Conservation (phyloP, 495 filamentous ascomycete species). For the Lepidopterella palustris region DNA sequence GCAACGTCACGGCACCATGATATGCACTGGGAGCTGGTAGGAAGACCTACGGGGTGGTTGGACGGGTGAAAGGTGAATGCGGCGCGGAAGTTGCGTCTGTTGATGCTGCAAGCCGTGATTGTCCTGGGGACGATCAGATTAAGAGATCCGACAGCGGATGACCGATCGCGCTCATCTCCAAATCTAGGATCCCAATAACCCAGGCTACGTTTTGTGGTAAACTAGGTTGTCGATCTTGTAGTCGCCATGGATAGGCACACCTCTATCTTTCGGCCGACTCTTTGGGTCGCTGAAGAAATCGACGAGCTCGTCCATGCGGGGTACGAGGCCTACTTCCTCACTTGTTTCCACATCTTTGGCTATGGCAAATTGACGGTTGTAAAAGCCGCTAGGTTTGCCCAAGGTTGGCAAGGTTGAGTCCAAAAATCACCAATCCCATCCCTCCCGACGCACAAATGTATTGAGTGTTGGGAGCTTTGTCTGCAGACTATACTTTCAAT, state of each 20-base stretch:
- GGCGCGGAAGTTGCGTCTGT: slow-evolving; percentile 27
- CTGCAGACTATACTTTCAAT: too few species aligned
- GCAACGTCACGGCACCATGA: slow-evolving; percentile 64
- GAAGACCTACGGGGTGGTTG: slow-evolving; percentile 55
- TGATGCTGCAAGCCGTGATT: slow-evolving; percentile 30
- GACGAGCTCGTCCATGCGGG: slow-evolving; percentile 68
- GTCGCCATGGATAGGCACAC: slow-evolving; percentile 76
- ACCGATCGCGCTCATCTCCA: slow-evolving; percentile 92
- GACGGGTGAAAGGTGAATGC: slow-evolving; percentile 53
- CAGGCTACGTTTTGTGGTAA: slow-evolving; percentile 78
- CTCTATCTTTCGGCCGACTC: slow-evolving; percentile 64
- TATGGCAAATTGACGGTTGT: slow-evolving; percentile 69
- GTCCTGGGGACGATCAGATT: slow-evolving; percentile 65
- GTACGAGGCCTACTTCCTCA: slow-evolving; percentile 65
- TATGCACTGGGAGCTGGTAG: slow-evolving; percentile 58
- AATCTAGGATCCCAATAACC: slow-evolving; percentile 88
- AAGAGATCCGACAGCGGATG: slow-evolving; percentile 84
- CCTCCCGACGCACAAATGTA: too few species aligned
- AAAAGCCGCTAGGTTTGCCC: slow-evolving; percentile 69
- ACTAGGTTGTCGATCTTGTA: slow-evolving; percentile 95
- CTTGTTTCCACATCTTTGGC: slow-evolving; percentile 66
- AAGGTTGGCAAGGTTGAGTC: too few species aligned
- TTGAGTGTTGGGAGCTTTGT: slow-evolving; percentile 9
- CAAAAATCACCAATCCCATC: too few species aligned
- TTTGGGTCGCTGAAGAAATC: slow-evolving; percentile 58